Evolutionary conservation across 495 filamentous ascomycete species (phyloP), one percentile per base, ranked within the genome.

Genomic region (Physcia stellaris): DNA sequence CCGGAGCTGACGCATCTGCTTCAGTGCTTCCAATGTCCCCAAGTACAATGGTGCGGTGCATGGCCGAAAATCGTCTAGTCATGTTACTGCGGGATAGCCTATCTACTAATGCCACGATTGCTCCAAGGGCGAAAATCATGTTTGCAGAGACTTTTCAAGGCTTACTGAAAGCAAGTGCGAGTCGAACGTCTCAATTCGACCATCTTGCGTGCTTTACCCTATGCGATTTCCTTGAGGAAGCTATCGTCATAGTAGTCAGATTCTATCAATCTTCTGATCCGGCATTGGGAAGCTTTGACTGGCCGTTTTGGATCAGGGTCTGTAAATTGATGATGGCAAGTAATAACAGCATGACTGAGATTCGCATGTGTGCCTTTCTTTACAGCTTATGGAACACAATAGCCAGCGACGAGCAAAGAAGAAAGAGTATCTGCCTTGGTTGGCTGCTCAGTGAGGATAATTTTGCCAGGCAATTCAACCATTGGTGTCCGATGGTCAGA

Each of bases 401-500:
- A 51, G 64, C 69, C 2, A 65, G 60, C 13, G 74, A 84, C 29
- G 72, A 79, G 12, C 58, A 63, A 24, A 71, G 83, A 35, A 93
- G 90, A 55, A 67, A 73, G 19, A 58, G 65, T 6, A 54, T 94
- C 17, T 94, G 85, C 51, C 47, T 83, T 2, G 77, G 77, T 13
- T 92, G 92, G 68, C 61, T 98, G 22, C 52, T 98, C n/a, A 67
- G 75, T 18, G 77, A 80, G 43, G 68, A 79, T 27, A 64, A 78
- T 12, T 96, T 95, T 56, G 75, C 83, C 34, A 76, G 73, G 40
- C 76, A 86, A 46, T 98, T 98, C 61, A 86, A 79, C 52, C 86
- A 95, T 54, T 98, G 90, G 90, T 95, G 88, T 59, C 90, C 90
- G 1, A 95, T 98, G 90, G 86, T 94, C 20, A 73, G 90, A 43